A percentile compares a stretch with the other conserved stretches of the same genome.
Evolutionary conservation across 805 yeast species (phyloP).

Genomic region (Metschnikowia matae): DNA sequence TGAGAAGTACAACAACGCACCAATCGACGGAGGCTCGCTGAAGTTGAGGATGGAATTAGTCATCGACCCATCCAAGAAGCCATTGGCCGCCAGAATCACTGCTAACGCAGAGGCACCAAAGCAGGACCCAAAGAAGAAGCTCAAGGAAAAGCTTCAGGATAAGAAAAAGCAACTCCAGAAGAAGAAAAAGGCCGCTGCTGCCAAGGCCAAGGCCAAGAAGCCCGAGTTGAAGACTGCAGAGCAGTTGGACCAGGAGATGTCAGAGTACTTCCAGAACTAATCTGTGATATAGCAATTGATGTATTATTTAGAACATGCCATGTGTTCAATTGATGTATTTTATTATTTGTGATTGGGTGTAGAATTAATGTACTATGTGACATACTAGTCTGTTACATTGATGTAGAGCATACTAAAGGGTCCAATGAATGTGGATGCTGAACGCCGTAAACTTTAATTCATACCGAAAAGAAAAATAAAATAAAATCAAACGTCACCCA

Average conservation of each 20-base stretch:
- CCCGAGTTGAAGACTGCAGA: conserved; percentile 71
- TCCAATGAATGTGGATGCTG: no score
- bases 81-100: conserved; percentile 69
- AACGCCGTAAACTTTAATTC: no score
- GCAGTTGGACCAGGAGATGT: conserved; percentile 97
- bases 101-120: conserved; percentile 37
- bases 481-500: no score
- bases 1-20: conserved; percentile 83
- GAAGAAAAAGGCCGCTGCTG: conserved; percentile 27
- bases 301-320: background rate
- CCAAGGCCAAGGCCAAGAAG: conserved; percentile 33
- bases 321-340: background rate
- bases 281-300: background rate
- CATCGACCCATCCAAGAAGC: conserved; percentile 76
- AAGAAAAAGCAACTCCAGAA: conserved; percentile 29
- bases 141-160: conserved; percentile 20
- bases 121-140: conserved; percentile 25
- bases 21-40: conserved; percentile 82
- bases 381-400: no score
- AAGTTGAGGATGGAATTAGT: conserved; percentile 77
- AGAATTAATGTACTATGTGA: no score
- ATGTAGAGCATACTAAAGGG: no score
- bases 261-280: conserved; percentile 72
- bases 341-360: no score
- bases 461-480: no score